Conservation (phyloP, 202 grass and related monocot genomes). For the Carex arenaria region DNA sequence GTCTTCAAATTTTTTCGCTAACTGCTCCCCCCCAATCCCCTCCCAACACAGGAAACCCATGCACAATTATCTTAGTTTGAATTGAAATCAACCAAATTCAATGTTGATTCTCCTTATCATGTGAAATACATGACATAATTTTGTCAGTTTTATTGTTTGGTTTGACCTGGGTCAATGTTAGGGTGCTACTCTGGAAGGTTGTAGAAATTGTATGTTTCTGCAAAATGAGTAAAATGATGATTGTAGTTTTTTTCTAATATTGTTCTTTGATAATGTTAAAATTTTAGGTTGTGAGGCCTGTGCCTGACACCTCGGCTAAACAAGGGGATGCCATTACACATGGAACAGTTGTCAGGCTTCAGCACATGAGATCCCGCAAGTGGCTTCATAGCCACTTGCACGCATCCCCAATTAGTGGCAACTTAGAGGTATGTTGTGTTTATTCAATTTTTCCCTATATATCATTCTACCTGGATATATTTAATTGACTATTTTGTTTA, state of each 20-base stretch:
- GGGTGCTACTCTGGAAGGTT: neutral
- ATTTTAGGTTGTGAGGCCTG: conserved; percentile 58
- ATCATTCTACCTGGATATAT: neutral
- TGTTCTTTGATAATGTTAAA: neutral
- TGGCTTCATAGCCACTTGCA: conserved; percentile 96
- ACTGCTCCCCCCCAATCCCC: neutral
- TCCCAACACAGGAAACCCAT: neutral
- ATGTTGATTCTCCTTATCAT: neutral
- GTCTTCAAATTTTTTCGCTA: neutral
- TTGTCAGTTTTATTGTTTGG: neutral
- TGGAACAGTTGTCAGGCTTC: conserved; percentile 65
- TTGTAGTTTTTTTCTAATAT: neutral
- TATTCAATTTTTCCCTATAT: neutral
- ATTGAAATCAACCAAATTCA: neutral
- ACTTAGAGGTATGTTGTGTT: conserved; percentile 80
- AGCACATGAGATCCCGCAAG: conserved; percentile 81
- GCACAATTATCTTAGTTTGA: neutral
- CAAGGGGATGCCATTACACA: conserved; percentile 77
- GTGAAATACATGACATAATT: neutral
- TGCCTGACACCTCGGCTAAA: conserved; percentile 62
- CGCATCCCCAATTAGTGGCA: conserved; percentile 86
- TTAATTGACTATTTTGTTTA: conserved; percentile 13
- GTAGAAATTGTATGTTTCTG: neutral
- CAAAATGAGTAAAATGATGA: neutral
- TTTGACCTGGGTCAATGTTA: neutral